Evolutionary conservation across 192 early-diverging fungal species (phyloP).

Genomic region (Geranomyces michiganensis): DNA sequence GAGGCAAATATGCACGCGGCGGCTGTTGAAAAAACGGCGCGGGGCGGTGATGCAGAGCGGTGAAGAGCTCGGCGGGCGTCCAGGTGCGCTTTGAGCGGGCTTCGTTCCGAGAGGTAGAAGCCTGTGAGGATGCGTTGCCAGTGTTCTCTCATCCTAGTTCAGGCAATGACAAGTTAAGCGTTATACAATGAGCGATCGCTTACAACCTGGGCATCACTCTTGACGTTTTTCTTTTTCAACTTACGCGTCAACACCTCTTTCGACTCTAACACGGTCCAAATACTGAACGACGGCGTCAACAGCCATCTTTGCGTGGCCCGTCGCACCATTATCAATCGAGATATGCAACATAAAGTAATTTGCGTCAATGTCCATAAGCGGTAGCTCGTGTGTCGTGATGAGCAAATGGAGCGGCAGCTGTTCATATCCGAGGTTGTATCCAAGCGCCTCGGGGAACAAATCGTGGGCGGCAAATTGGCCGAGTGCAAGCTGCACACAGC

Average conservation of each 20-base stretch:
- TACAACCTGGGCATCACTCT: neutral
- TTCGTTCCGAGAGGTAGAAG: conserved; percentile 19
- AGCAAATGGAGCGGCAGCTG: conserved; percentile 26
- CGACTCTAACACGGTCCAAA: conserved; percentile 12
- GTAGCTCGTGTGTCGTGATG: conserved; percentile 19
- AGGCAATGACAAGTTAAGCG: neutral
- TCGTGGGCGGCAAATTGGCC: conserved; percentile 20
- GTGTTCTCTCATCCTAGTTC: conserved; percentile 11
- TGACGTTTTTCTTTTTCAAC: neutral
- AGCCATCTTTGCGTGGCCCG: conserved; percentile 29
- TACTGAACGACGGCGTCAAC: conserved; percentile 19
- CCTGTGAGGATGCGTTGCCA: conserved; percentile 28
- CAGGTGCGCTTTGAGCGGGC: conserved; percentile 11
- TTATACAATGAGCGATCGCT: too few relatives aligned
- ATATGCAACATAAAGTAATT: conserved; percentile 28
- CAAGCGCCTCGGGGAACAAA: conserved; percentile 27
- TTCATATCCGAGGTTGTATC: conserved; percentile 31
- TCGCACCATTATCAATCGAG: conserved; percentile 29
- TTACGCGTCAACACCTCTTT: conserved; percentile 12
- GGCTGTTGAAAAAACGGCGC: neutral
- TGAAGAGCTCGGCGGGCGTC: conserved; percentile 4
- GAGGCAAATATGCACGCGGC: conserved; percentile 4
- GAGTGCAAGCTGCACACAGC: conserved; percentile 16
- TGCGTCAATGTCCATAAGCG: conserved; percentile 14
- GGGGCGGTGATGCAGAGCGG: neutral